phyloP scores from a whole-genome alignment of 2,329 filamentous ascomycete genomes.

The Aschersonia sp. region DNA sequence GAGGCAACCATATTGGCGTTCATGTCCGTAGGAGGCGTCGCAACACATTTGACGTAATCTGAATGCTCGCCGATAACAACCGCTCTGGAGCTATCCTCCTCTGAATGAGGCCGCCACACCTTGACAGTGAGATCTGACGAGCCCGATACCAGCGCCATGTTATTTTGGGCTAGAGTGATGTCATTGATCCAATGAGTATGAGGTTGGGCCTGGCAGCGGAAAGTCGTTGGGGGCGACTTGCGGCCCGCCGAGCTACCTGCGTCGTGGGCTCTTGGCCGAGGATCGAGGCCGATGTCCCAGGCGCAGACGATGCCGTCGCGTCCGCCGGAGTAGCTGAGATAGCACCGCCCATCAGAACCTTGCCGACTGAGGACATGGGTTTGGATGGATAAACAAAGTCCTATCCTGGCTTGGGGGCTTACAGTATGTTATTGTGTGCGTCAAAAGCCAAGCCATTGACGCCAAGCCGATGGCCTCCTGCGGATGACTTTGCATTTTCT shows the following conservation, averaged over 20 bases:
- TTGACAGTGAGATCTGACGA: constrained; percentile 93
- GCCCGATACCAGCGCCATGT: constrained; percentile 69
- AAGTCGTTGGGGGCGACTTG: constrained; percentile 32
- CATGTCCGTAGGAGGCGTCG: constrained; percentile 48
- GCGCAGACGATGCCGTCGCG: constrained; percentile 92
- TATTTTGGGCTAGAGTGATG: constrained; percentile 65
- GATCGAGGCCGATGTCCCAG: constrained; percentile 74
- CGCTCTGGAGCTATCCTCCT: constrained; percentile 33
- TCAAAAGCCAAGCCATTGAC: constrained; percentile 92
- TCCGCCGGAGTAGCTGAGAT: constrained; percentile 74
- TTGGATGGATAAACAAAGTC: not conserved
- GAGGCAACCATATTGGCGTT: constrained; percentile 80
- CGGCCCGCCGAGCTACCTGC: constrained; percentile 11
- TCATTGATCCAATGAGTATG: constrained; percentile 97
- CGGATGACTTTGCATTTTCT: constrained; percentile 41
- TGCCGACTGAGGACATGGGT: not conserved
- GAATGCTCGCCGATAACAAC: constrained; percentile 80
- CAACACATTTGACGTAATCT: constrained; percentile 93
- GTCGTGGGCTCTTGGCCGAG: constrained; percentile 22
- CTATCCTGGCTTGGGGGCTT: constrained; percentile 22
- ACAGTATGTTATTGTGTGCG: constrained; percentile 71
- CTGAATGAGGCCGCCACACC: constrained; percentile 66
- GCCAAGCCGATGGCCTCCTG: constrained; percentile 77
- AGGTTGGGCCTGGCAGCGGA: constrained; percentile 50
- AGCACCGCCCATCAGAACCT: not conserved